These are phyloP conservation scores for Nitzschia inconspicua DNA, from an alignment of 108 stramenopile genomes.

Conservation along the genomic window DNA sequence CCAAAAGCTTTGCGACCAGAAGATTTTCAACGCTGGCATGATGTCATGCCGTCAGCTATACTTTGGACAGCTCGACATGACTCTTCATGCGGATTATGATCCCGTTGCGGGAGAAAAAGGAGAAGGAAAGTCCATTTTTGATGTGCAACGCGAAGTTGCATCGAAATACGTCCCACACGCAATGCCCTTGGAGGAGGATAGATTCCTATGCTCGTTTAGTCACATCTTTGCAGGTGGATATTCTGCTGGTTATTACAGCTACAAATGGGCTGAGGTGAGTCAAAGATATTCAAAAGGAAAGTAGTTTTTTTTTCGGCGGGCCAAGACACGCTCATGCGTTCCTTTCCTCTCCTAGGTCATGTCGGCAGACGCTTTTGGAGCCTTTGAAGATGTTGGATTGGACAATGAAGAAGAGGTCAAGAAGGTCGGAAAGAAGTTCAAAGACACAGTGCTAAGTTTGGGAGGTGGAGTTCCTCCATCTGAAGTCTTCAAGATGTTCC, in stretches of 20 bases:
- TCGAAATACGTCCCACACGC: constrained; percentile 83
- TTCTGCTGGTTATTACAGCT: constrained; percentile 93
- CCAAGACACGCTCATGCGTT: no score
- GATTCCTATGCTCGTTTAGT: constrained; percentile 94
- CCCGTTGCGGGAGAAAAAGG: constrained; percentile 46
- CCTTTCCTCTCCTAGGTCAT: no score
- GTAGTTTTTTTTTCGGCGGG: no score
- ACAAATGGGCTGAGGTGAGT: constrained; percentile 99
- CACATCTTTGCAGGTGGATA: constrained; percentile 99
- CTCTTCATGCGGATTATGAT: constrained; percentile 88
- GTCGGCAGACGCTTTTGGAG: constrained; percentile 96
- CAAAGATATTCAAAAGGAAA: no score
- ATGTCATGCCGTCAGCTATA: constrained; percentile 92
- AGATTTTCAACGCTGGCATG: constrained; percentile 92
- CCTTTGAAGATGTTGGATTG: constrained; percentile 97
- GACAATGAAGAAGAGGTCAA: constrained; percentile 92
- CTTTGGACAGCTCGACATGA: constrained; percentile 96
- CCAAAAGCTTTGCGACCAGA: constrained; percentile 89
- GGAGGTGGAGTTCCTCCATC: constrained; percentile 88
- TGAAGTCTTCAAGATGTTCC: constrained; percentile 94
- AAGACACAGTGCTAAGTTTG: constrained; percentile 88
- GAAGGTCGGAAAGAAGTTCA: constrained; percentile 83
- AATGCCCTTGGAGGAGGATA: constrained; percentile 88
- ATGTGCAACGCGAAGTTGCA: constrained; percentile 88
- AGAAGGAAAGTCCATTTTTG: constrained; percentile 78